A percentile compares a stretch with the other conserved stretches of the same genome.
Conservation (phyloP, 2,329 filamentous ascomycete species). For the Fusarium nanum region DNA sequence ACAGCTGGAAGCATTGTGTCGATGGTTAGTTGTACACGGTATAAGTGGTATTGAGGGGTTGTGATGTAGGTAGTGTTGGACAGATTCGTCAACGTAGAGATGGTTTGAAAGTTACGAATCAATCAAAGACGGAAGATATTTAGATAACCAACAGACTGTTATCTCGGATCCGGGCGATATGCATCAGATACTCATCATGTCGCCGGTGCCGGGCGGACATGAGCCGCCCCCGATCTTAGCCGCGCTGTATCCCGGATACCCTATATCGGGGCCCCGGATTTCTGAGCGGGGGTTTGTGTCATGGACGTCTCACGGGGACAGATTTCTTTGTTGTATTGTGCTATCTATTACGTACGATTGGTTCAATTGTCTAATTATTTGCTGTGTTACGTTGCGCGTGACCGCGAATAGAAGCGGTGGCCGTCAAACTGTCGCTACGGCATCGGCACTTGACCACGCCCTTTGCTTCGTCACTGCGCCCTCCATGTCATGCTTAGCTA, state of each 20-base stretch:
- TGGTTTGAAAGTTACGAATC: neutral
- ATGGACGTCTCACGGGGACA: constrained; percentile 23
- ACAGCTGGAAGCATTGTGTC: constrained; percentile 37
- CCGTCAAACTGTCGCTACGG: constrained; percentile 15
- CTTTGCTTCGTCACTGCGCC: constrained; percentile 38
- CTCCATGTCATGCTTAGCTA: constrained; percentile 24
- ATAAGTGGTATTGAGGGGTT: constrained; percentile 17
- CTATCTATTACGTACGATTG: constrained; percentile 31
- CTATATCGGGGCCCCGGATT: constrained; percentile 32
- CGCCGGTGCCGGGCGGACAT: constrained; percentile 42
- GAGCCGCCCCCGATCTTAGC: constrained; percentile 43
- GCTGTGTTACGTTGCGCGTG: constrained; percentile 18
- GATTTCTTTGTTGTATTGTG: constrained; percentile 9
- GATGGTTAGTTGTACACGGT: constrained; percentile 3
- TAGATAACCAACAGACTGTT: constrained; percentile 5
- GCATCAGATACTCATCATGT: constrained; percentile 24
- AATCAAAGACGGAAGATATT: neutral
- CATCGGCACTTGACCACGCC: constrained; percentile 35
- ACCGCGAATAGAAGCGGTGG: constrained; percentile 9
- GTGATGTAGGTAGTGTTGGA: neutral
- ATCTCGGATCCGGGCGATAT: constrained; percentile 31
- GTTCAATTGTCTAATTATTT: neutral
- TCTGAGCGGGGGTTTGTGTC: constrained; percentile 31
- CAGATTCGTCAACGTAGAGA: neutral
- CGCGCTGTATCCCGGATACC: constrained; percentile 43